Conservation (phyloP, 73 alveolate genomes). For the Paramecium pentaurelia region DNA sequence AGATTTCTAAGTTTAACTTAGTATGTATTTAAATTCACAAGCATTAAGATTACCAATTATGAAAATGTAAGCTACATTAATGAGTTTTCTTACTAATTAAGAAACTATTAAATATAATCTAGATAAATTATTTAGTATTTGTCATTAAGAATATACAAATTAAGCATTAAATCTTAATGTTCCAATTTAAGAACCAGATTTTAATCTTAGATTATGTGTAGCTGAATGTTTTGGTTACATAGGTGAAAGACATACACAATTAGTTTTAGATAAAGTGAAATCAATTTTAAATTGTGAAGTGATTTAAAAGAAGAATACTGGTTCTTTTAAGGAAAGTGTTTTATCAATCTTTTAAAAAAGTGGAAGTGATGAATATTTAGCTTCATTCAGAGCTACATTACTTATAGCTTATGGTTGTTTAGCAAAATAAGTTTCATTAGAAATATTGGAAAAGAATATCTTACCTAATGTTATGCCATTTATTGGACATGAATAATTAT, state of each 20-base stretch:
- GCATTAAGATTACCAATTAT: slow-evolving; percentile 29
- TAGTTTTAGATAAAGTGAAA: slow-evolving; percentile 17
- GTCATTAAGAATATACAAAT: slow-evolving; percentile 40
- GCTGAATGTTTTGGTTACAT: slow-evolving; percentile 46
- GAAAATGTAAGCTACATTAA: slow-evolving; percentile 32
- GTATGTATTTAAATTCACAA: neutral
- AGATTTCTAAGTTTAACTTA: neutral
- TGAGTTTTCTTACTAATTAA: neutral
- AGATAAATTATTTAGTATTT: slow-evolving; percentile 28
- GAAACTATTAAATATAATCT: slow-evolving; percentile 35
- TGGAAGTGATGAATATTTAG: slow-evolving; percentile 8
- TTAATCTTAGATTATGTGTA: neutral
- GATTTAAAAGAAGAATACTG: neutral
- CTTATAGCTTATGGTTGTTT: neutral
- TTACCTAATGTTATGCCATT: slow-evolving; percentile 37
- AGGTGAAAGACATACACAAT: slow-evolving; percentile 21
- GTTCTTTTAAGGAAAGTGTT: slow-evolving; percentile 43
- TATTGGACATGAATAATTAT: neutral
- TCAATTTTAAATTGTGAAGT: slow-evolving; percentile 38
- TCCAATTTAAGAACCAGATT: slow-evolving; percentile 7
- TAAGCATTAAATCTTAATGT: neutral
- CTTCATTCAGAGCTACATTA: neutral
- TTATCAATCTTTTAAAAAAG: neutral
- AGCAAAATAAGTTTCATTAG: slow-evolving; percentile 9
- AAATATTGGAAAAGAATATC: slow-evolving; percentile 1